Percentiles rank a stretch among this genome's conserved stretches.
Evolutionary conservation across 371 early-diverging fungal genomes (phyloP).

Genomic region (Syncephalastrum monosporum): DNA sequence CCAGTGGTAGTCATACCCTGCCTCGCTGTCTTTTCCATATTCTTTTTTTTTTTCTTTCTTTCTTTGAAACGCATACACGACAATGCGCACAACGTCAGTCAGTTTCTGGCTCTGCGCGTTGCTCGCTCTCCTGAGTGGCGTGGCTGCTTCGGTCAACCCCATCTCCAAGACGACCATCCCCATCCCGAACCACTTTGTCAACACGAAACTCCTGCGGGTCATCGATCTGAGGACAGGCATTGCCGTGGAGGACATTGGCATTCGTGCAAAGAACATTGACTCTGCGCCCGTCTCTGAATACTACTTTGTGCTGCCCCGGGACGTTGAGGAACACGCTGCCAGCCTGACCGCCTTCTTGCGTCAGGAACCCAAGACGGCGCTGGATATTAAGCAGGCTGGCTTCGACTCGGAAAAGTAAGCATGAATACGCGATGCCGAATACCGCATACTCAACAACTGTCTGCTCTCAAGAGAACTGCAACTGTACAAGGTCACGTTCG

Average conservation of each 20-base stretch:
- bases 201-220: slow-evolving; percentile 61
- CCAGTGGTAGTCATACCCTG: no score
- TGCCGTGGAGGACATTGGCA: slow-evolving; percentile 61
- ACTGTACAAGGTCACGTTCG: slow-evolving; percentile 63
- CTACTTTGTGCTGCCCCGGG: slow-evolving; percentile 51
- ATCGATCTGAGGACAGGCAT: slow-evolving; percentile 64
- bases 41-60: no score
- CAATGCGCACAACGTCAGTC: no score
- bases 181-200: slow-evolving; percentile 47
- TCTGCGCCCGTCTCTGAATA: slow-evolving; percentile 45
- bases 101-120: slow-evolving; percentile 14
- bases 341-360: slow-evolving; percentile 49
- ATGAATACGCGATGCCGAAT: not conserved
- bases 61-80: no score
- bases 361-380: slow-evolving; percentile 45
- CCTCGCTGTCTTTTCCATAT: no score
- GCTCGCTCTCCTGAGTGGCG: slow-evolving; percentile 7
- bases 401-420: slow-evolving; percentile 44
- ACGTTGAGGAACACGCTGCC: slow-evolving; percentile 35
- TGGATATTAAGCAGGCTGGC: slow-evolving; percentile 33
- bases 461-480: slow-evolving; percentile 41
- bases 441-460: not conserved
- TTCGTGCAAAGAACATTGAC: slow-evolving; percentile 56
- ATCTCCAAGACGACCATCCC: slow-evolving; percentile 22
- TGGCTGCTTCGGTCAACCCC: slow-evolving; percentile 8